Conservation (phyloP, 2,329 filamentous ascomycete species). For the Elsinoe australis region DNA sequence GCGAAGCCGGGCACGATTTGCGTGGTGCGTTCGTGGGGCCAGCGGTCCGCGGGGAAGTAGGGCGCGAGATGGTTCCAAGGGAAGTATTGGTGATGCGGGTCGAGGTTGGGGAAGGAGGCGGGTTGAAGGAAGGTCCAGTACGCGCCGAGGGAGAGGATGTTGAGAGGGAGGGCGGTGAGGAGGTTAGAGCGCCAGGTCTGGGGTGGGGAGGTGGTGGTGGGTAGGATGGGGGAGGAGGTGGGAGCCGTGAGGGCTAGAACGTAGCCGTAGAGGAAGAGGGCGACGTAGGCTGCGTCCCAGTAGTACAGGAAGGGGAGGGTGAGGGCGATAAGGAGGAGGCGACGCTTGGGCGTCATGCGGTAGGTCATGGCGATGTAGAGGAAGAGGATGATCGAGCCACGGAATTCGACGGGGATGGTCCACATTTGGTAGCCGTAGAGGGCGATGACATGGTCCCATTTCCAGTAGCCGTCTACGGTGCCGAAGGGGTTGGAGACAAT, state of each 20-base stretch:
- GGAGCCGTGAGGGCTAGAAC: neutral
- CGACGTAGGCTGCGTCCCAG: constrained; percentile 3
- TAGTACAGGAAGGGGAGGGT: neutral
- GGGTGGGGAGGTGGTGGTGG: neutral
- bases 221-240: neutral
- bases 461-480: neutral
- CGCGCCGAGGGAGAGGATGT: neutral
- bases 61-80: neutral
- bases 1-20: neutral
- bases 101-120: neutral
- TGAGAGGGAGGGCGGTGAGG: no score
- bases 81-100: neutral
- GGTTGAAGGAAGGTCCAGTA: neutral
- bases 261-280: neutral
- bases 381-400: constrained; percentile 8
- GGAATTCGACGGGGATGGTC: constrained; percentile 9
- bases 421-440: neutral
- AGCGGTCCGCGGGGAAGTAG: neutral
- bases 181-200: no score
- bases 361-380: neutral
- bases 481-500: neutral
- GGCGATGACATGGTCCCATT: neutral
- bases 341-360: neutral
- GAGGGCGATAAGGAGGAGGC: neutral
- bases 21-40: neutral